Conservation (phyloP, 2,329 filamentous ascomycete genomes). For the Laburnicola sp. region DNA sequence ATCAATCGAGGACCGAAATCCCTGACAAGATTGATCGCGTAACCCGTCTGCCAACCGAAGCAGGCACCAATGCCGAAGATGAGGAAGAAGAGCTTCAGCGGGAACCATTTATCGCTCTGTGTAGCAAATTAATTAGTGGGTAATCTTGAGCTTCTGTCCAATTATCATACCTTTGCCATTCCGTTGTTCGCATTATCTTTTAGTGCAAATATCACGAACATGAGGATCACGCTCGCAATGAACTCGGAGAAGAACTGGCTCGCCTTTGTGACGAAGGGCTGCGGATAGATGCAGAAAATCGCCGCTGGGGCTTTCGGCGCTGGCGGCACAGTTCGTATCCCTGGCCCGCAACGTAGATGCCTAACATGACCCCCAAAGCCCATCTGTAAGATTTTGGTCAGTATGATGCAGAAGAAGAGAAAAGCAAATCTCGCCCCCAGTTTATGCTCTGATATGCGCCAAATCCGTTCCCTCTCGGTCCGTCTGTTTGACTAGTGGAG, state of each 20-base stretch:
- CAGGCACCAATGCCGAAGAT: slow-evolving; percentile 74
- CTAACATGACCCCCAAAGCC: slow-evolving; percentile 45
- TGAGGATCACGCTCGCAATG: slow-evolving; percentile 66
- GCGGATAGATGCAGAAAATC: slow-evolving; percentile 75
- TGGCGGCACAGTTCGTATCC: slow-evolving; percentile 64
- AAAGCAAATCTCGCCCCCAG: slow-evolving; percentile 42
- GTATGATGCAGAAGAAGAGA: neutral
- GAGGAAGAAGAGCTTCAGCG: slow-evolving; percentile 69
- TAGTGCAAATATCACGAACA: slow-evolving; percentile 72
- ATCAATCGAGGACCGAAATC: slow-evolving; percentile 72
- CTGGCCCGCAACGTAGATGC: slow-evolving; percentile 67
- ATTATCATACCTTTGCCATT: slow-evolving; percentile 28
- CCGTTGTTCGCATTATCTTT: slow-evolving; percentile 57
- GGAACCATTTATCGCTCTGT: slow-evolving; percentile 43
- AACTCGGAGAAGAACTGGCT: slow-evolving; percentile 74
- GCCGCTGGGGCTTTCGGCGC: slow-evolving; percentile 64
- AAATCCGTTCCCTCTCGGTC: slow-evolving; percentile 49
- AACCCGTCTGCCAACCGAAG: slow-evolving; percentile 77
- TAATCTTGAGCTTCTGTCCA: too few species aligned
- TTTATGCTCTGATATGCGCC: slow-evolving; percentile 49
- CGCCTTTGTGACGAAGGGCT: slow-evolving; percentile 65
- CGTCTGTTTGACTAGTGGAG: slow-evolving; percentile 40
- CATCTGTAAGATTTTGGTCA: slow-evolving; percentile 30
- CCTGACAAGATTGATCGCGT: slow-evolving; percentile 73
- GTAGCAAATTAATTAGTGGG: slow-evolving; percentile 8